phyloP scores from a whole-genome alignment of 2,329 filamentous ascomycete species.

The Cladophialophora carrionii region DNA sequence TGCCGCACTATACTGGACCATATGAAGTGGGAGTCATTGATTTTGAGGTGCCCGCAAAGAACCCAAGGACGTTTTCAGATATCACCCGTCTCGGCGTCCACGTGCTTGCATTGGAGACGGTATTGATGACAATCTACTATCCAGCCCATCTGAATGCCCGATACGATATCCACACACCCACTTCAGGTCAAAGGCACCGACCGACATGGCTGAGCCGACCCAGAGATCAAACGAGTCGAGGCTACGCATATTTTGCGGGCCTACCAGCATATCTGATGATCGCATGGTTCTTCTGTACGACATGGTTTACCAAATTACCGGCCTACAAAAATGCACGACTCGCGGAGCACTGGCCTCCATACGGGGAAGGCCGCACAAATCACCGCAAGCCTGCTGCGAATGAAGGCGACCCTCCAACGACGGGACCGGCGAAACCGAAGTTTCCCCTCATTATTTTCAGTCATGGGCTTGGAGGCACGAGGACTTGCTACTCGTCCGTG shows the following conservation, averaged over 20 bases:
- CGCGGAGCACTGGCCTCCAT: conserved; percentile 59
- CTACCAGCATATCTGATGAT: conserved; percentile 56
- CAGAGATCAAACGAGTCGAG: conserved; percentile 59
- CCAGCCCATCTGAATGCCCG: conserved; percentile 56
- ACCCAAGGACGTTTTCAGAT: conserved; percentile 54
- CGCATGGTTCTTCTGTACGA: conserved; percentile 60
- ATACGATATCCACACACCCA: conserved; percentile 45
- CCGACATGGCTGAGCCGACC: conserved; percentile 67
- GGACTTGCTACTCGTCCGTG: conserved; percentile 64
- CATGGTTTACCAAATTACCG: conserved; percentile 67
- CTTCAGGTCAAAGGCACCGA: conserved; percentile 54
- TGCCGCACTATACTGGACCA: conserved; percentile 58
- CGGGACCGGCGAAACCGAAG: conserved; percentile 47
- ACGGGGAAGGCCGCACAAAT: conserved; percentile 45
- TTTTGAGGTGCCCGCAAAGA: conserved; percentile 56
- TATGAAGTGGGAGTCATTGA: conserved; percentile 60
- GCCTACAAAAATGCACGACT: conserved; percentile 64
- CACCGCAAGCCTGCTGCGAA: conserved; percentile 49
- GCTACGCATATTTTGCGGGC: conserved; percentile 65
- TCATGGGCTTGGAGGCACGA: conserved; percentile 66
- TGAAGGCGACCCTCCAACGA: conserved; percentile 47
- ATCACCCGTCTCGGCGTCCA: conserved; percentile 55
- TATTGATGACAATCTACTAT: conserved; percentile 69
- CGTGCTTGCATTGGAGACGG: conserved; percentile 60
- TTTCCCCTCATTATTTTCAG: conserved; percentile 69